phyloP scores from a whole-genome alignment of 352 stramenopile genomes.

The Saprolegnia diclina region DNA sequence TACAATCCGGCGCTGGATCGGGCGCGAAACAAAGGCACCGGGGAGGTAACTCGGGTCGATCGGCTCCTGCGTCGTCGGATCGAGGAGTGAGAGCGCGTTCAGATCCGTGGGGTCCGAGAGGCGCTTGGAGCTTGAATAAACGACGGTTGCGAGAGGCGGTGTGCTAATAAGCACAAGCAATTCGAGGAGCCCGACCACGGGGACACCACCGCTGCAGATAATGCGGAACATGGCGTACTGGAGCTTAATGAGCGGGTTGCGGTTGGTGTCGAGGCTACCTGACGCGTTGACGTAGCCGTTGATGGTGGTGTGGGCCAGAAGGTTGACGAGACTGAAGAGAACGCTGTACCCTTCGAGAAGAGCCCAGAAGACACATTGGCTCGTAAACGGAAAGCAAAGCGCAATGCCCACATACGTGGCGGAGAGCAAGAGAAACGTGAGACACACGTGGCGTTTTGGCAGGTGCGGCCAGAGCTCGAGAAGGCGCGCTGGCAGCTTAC shows the following conservation, averaged over 20 bases:
- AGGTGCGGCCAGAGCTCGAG: not conserved
- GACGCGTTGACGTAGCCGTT: slow-evolving; percentile 5
- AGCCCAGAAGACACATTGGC: not conserved
- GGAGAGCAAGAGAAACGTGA: not conserved
- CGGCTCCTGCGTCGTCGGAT: not conserved
- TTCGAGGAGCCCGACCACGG: not conserved
- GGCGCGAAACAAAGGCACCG: not conserved
- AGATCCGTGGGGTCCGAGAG: not conserved
- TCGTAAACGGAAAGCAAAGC: not conserved
- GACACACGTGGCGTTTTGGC: not conserved
- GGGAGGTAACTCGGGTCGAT: not conserved
- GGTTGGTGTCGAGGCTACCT: not conserved
- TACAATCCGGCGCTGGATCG: not conserved
- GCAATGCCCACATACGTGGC: not conserved
- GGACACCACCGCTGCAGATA: not conserved
- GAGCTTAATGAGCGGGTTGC: not conserved
- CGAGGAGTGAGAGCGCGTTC: not conserved
- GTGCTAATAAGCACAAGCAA: not conserved
- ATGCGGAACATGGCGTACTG: not conserved
- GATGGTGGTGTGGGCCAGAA: not conserved
- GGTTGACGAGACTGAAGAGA: not conserved
- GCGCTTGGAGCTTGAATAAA: too few relatives aligned
- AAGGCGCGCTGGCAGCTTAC: not conserved
- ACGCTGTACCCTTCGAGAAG: not conserved
- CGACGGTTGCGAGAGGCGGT: not conserved